Evolutionary conservation across 2,329 filamentous ascomycete species (phyloP), one percentile per base, ranked within the genome.

Genomic region (Aspergillus udagawae): DNA sequence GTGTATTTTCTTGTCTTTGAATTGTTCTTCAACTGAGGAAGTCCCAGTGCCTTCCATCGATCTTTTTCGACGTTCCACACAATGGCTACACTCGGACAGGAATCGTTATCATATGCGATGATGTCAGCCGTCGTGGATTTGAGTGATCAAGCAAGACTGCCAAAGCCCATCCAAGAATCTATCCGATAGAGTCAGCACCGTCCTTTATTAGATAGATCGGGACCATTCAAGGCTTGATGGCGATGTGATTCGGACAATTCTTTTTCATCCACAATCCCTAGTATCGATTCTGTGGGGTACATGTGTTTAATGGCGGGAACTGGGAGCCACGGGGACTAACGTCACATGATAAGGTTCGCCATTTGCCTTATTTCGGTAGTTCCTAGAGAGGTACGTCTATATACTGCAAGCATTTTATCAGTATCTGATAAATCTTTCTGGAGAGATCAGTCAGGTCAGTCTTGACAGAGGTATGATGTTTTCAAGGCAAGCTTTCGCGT

Each of bases 1-100:
- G 56, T 72, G 68, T 3, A 60, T 59, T 42, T 68, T 71, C 32
- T 58, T 59, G 38, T 71, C 69, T 47, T 67, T 35, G 23, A 61
- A 44, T 49, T 61, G 49, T 12, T 64, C 35, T 51, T 65, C 56
- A 2, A 61, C 65, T 17, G 57, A 66, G 0, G 55, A 42, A 17
- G 38, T 23, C 28, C 27, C 27, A 14, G 12, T 23, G 44, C 23
- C 44, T 47, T 47, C 44, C 44, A 47, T 47, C 12, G 23, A 47
- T 27, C 21, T 2, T 8, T 21, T 44, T 23, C 20, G 10, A 25
- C 32, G 14, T 17, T 38, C 14, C 32, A 38, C 32, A 38, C 14
- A 38, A 38, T 38, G 14, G 7, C 32, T 38, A 17, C 14, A 38
- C 32, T 38, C 5, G 5, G 5, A 17, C 5, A 38, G 32, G 32